Base-by-base conservation (phyloP, 2,329 filamentous ascomycete species). In the Aspergillus nomiae region DNA sequence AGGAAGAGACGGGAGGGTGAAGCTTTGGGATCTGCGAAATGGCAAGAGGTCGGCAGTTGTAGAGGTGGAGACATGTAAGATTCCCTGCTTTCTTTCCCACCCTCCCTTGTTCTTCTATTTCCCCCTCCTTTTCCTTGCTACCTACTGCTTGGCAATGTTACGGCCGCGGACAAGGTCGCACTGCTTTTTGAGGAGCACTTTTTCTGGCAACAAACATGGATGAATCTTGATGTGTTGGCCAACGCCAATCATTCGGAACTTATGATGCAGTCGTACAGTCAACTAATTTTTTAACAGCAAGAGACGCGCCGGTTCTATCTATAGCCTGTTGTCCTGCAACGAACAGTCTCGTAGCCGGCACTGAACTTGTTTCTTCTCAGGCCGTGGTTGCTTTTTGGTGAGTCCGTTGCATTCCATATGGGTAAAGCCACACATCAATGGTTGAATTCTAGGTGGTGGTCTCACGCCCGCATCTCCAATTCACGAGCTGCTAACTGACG, bases 291-390 rank as follows among this genome's bases (percentile, higher is more conserved):
- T 26, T 67, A 36, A 43, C 58, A 84, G 84, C 80, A 41, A 82
- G 80, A 63, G 77, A 81, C 45, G 78, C 82, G 5, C 78, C 83
- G 34, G 79, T 87, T 54, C 82, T 87, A 28, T 84, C 86, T 16
- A 72, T 88, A 21, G 81, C 83, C 32, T 84, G 81, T 66, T 78
- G 80, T 64, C 74, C 76, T 6, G 72, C 73, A 43, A 78, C 78
- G 14, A 80, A 84, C 63, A 80, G 79, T 54, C 71, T 88, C 48
- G 86, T 83, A 56, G 82, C 84, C 10, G 86, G 86, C 2, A 86
- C 84, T 1, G 86, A 89, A 68, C 78, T 85, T 21, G 78, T 72
- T 26, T 77, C 78, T 21, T 77, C 74, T 4, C 78, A 81, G 64
- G 79, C 80, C 6, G 69, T 77, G 54, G 77, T 82, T 51, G 69